phyloP scores from a whole-genome alignment of 768 basidiomycete species.

The Filobasidium floriforme region DNA sequence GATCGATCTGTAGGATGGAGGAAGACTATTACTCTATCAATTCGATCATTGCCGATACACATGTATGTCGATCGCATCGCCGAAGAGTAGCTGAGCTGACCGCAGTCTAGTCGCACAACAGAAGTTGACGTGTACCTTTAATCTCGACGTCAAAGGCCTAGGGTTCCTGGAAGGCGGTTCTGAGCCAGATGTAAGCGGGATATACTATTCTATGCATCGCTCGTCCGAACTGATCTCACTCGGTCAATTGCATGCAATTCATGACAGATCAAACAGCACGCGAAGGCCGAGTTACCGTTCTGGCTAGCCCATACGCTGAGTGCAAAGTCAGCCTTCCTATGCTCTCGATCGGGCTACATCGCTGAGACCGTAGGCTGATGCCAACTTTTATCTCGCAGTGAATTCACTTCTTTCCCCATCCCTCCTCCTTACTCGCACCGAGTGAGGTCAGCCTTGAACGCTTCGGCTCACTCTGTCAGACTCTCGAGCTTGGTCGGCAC shows the following conservation, averaged over 20 bases:
- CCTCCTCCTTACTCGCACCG: slow-evolving; percentile 67
- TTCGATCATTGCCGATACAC: slow-evolving; percentile 83
- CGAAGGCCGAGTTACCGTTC: slow-evolving; percentile 74
- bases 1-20: slow-evolving; percentile 54
- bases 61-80: slow-evolving; percentile 49
- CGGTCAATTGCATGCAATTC: neutral
- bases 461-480: slow-evolving; percentile 76
- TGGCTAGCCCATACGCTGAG: slow-evolving; percentile 86
- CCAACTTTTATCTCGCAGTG: slow-evolving; percentile 48
- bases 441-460: slow-evolving; percentile 78
- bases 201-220: neutral
- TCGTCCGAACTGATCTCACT: no score
- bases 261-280: slow-evolving; percentile 65
- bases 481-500: slow-evolving; percentile 75
- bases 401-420: slow-evolving; percentile 82
- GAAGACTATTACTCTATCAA: slow-evolving; percentile 88
- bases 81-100: neutral
- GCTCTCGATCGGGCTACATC: neutral
- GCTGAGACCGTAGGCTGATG: neutral
- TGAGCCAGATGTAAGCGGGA: slow-evolving; percentile 60
- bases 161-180: slow-evolving; percentile 82
- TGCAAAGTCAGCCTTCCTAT: slow-evolving; percentile 55
- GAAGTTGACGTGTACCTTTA: slow-evolving; percentile 93
- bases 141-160: slow-evolving; percentile 71
- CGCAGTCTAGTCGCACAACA: slow-evolving; percentile 37